Percentiles rank a stretch among this genome's conserved stretches.
Conservation (phyloP, 805 yeast species). For the Sugiyamaella americana region DNA sequence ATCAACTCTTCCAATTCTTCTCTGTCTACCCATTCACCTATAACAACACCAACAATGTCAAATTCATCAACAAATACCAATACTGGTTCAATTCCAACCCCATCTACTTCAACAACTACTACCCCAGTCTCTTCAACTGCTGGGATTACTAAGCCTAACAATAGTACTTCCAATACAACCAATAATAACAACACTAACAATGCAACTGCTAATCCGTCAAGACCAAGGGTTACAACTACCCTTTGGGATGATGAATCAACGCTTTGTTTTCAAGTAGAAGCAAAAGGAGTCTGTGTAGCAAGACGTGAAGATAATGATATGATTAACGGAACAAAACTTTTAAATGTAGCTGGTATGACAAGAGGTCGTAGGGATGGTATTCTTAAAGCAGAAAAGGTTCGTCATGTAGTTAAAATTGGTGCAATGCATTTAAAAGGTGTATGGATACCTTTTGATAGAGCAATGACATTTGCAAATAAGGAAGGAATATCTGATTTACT, state of each 20-base stretch:
- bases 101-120: no score
- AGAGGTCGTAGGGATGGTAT: conserved; percentile 84
- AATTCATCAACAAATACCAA: not conserved
- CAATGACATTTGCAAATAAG: conserved; percentile 71
- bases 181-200: no score
- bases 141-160: not conserved
- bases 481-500: conserved; percentile 65
- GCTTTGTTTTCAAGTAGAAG: conserved; percentile 78
- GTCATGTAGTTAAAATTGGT: conserved; percentile 81
- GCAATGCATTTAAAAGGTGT: conserved; percentile 86
- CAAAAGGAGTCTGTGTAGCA: conserved; percentile 71
- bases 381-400: conserved; percentile 64
- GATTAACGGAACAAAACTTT: conserved; percentile 78
- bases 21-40: not conserved
- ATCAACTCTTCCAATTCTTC: not conserved
- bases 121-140: not conserved
- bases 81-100: not conserved
- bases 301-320: conserved; percentile 79
- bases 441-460: conserved; percentile 85
- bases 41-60: no score
- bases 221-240: conserved; percentile 68
- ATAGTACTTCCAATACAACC: not conserved
- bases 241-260: conserved; percentile 89
- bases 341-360: conserved; percentile 82
- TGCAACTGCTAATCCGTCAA: no score